These are phyloP conservation scores for Castanopsis chinensis DNA, from an alignment of 306 rosid species.

Conservation along the genomic window DNA sequence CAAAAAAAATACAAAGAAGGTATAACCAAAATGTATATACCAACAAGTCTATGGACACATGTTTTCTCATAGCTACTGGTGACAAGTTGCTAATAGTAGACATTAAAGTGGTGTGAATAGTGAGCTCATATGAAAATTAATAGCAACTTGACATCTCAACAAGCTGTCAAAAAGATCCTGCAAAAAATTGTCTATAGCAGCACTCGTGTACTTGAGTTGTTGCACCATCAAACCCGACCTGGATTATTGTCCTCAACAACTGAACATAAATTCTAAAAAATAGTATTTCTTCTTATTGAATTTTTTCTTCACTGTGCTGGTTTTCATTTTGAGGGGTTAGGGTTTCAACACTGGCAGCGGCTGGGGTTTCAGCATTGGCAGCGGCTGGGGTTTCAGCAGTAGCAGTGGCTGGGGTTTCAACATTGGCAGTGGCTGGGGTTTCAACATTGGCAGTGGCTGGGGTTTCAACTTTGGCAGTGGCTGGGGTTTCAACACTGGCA, in stretches of 20 bases:
- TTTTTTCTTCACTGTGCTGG: conserved; percentile 33
- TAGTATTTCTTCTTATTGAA: conserved; percentile 24
- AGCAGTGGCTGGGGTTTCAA: conserved; percentile 1
- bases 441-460: background rate
- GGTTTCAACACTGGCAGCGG: conserved; percentile 24
- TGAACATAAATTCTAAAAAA: conserved; percentile 21
- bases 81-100: too few species aligned
- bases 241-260: conserved; percentile 41
- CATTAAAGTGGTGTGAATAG: too few species aligned
- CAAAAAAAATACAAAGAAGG: background rate
- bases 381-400: background rate
- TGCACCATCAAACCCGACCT: conserved; percentile 33
- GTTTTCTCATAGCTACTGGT: too few species aligned
- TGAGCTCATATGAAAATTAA: too few species aligned
- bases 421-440: conserved; percentile 5
- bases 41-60: too few species aligned
- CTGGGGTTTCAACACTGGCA: conserved; percentile 32
- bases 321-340: conserved; percentile 28
- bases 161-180: too few species aligned
- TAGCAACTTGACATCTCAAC: too few species aligned
- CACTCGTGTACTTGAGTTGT: conserved; percentile 25
- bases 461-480: conserved; percentile 18
- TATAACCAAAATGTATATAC: conserved; percentile 22
- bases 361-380: conserved; percentile 17
- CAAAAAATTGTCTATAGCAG: too few species aligned